Base-by-base conservation (phyloP, 768 basidiomycete species). In the Trametes cubensis region DNA sequence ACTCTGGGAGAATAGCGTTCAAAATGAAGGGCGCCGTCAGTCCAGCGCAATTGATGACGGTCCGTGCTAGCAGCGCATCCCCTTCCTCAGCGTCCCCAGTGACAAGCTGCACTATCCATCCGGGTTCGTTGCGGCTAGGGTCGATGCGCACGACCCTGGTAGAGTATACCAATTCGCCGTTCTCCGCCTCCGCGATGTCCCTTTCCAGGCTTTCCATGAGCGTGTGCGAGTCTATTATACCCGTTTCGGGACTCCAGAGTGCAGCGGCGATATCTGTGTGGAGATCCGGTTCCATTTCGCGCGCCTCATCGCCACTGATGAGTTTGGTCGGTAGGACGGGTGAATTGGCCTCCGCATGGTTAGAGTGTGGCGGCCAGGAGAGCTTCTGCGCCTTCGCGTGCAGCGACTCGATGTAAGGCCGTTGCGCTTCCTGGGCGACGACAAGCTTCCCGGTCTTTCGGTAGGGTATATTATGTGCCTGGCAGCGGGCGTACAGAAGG, bases 131-230 rank as follows among this genome's bases (percentile, higher is more conserved):
- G 57, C 21, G 74, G 74, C 44, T 69, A 7, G 60, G 75, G 71
- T 99, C 97, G 6, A 99, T 80, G 30, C 97, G 85, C 18, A 96
- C 94, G 30, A 92, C 92, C 18, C 81, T 81, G 0, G 95, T 96
- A 5, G 86, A 86, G 67, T 86, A 89, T 1, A 88, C 90, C 11
- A 97, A 76, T 53, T 88, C 82, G 6, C 87, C 88, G 15, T 74
- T 79, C 41, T 86, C 88, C 2, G 86, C 83, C 6, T 93, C 87
- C 18, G 76, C 73, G 55, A 98, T 86, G 55, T 97, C 92, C 68
- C 81, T 83, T 72, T 95, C 94, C 52, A 98, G 76, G 63, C 85
- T 86, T 69, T 86, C 81, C 86, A 98, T 92, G 55, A 95, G 76
- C 4, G 84, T 72, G 77, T 96, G 93, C 0, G 92, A 91, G 73